phyloP scores from a whole-genome alignment of 305 asterid species.

The Solanum hybrid region DNA sequence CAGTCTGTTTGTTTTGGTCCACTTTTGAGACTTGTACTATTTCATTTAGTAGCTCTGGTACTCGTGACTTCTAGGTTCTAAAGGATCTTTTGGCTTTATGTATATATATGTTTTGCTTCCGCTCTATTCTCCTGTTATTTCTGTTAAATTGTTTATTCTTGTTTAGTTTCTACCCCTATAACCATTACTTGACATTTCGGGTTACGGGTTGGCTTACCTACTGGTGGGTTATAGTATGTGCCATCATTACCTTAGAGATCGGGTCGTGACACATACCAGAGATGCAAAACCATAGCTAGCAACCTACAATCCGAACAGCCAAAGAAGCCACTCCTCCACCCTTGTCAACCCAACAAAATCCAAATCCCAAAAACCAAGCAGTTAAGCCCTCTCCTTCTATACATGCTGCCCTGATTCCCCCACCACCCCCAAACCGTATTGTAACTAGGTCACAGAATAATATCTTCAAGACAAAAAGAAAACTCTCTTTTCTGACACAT shows the following conservation, averaged over 20 bases:
- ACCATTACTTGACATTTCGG: background rate
- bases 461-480: background rate
- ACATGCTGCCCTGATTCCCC: background rate
- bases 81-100: background rate
- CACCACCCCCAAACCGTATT: background rate
- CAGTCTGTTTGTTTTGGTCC: background rate
- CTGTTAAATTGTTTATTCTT: background rate
- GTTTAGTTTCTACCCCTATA: background rate
- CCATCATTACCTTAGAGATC: background rate
- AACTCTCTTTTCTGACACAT: background rate
- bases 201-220: background rate
- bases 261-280: background rate
- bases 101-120: background rate
- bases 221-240: background rate
- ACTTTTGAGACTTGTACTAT: background rate
- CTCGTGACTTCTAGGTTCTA: background rate
- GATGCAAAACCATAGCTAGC: background rate
- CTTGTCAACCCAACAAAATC: background rate
- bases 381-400: background rate
- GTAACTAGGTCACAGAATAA: background rate
- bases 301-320: background rate
- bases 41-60: background rate
- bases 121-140: background rate
- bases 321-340: background rate
- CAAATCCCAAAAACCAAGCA: background rate